Evolutionary conservation across 331 rosid species (phyloP).

Genomic region (Phaseolus coccineus): DNA sequence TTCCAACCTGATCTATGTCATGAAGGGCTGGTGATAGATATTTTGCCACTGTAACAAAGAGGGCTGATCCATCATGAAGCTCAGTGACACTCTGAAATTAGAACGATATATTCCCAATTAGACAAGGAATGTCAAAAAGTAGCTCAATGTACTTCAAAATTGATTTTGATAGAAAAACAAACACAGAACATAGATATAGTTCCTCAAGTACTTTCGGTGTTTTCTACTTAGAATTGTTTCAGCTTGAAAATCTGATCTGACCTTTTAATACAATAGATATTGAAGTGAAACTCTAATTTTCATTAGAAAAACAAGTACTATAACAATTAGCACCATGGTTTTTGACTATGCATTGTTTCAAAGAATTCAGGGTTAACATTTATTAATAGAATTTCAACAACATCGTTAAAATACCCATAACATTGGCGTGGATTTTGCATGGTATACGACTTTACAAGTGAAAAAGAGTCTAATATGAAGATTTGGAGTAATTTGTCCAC

Average conservation of each 20-base stretch:
- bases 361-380: constrained; percentile 1
- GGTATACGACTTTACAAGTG: not conserved
- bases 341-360: not conserved
- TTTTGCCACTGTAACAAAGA: constrained; percentile 93
- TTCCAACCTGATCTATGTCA: constrained; percentile 93
- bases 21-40: constrained; percentile 89
- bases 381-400: not conserved
- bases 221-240: not conserved
- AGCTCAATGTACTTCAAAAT: not conserved
- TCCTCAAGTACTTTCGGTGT: not conserved
- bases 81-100: constrained; percentile 84
- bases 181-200: not conserved
- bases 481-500: not conserved
- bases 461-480: not conserved
- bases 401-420: not conserved
- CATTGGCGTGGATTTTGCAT: not conserved
- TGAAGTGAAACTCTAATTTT: not conserved
- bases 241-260: not conserved
- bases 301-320: not conserved
- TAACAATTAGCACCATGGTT: not conserved
- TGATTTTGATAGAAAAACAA: constrained; percentile 9
- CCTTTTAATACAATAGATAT: not conserved
- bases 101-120: constrained; percentile 17
- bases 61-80: constrained; percentile 95
- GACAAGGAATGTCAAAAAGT: constrained; percentile 9